Percentiles rank a stretch among this genome's conserved stretches.
Conservation (phyloP, 176 grass and related monocot species). For the Paspalum vaginatum region DNA sequence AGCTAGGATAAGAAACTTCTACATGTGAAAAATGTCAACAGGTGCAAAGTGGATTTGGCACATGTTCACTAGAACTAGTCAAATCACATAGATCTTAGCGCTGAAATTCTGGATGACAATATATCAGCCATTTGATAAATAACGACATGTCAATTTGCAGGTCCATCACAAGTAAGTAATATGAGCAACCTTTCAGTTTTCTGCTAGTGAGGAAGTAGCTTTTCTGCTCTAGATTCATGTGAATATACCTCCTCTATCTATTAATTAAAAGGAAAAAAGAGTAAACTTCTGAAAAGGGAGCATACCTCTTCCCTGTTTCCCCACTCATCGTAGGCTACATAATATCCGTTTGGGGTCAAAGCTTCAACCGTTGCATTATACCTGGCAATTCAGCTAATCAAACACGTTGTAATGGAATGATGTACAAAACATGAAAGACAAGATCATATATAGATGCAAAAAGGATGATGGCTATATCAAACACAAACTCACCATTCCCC, state of each 20-base stretch:
- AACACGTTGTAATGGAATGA: conserved; percentile 32
- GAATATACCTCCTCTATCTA: conserved; percentile 55
- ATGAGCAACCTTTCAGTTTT: not conserved
- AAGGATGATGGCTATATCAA: conserved; percentile 27
- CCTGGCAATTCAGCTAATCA: conserved; percentile 66
- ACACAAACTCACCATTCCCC: conserved; percentile 66
- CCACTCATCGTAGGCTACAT: conserved; percentile 70
- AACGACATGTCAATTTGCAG: not conserved
- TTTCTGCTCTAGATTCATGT: not conserved
- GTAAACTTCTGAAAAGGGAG: not conserved
- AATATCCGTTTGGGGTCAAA: conserved; percentile 81
- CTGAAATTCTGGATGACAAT: not conserved
- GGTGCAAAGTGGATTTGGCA: conserved; percentile 1
- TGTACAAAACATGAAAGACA: conserved; percentile 10
- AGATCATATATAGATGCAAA: not conserved
- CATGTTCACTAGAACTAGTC: not conserved
- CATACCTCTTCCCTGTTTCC: conserved; percentile 97
- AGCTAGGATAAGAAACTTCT: not conserved
- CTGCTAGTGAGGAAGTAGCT: not conserved
- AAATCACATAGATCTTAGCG: not conserved
- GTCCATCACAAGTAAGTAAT: conserved; percentile 15
- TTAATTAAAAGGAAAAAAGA: not conserved
- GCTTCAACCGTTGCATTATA: conserved; percentile 89
- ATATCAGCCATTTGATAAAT: not conserved
- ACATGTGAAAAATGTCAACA: not conserved